phyloP scores from a whole-genome alignment of 1,284 basidiomycete species.

The Ceratobasidium sp. region DNA sequence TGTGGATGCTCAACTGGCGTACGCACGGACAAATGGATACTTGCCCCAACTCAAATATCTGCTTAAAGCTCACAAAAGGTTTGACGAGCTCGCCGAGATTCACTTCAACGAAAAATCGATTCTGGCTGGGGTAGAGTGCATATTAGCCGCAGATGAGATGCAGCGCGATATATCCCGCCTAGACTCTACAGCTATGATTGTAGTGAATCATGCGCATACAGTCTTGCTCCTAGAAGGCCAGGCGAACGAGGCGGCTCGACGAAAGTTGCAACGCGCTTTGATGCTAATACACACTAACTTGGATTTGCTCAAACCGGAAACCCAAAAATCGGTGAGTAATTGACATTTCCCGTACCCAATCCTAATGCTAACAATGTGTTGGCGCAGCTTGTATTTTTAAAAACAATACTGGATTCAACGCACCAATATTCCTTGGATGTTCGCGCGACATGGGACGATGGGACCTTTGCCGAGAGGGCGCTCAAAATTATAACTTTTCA shows the following conservation, averaged over 20 bases:
- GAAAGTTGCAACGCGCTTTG: not conserved
- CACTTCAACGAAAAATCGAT: not conserved
- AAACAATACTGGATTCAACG: too few species aligned
- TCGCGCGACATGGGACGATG: too few species aligned
- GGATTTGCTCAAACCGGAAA: not conserved
- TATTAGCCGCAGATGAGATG: not conserved
- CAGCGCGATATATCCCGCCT: not conserved
- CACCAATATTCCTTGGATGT: too few species aligned
- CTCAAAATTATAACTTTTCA: too few species aligned
- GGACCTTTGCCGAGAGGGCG: too few species aligned
- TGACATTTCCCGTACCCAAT: too few species aligned
- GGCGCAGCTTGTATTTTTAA: too few species aligned
- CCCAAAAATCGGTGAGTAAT: not conserved
- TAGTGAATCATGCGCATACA: not conserved
- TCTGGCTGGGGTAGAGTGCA: not conserved
- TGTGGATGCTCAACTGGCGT: slow-evolving; percentile 10
- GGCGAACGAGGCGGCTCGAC: not conserved
- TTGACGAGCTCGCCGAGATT: slow-evolving; percentile 6
- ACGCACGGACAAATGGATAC: not conserved
- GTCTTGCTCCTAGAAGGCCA: not conserved
- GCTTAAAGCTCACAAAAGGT: not conserved
- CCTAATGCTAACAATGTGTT: too few species aligned
- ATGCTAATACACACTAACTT: not conserved
- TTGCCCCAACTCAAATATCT: slow-evolving; percentile 10
- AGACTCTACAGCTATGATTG: not conserved